These are phyloP conservation scores for Trichoderma asperelloides DNA, from an alignment of 495 filamentous ascomycete genomes.

Conservation along the genomic window DNA sequence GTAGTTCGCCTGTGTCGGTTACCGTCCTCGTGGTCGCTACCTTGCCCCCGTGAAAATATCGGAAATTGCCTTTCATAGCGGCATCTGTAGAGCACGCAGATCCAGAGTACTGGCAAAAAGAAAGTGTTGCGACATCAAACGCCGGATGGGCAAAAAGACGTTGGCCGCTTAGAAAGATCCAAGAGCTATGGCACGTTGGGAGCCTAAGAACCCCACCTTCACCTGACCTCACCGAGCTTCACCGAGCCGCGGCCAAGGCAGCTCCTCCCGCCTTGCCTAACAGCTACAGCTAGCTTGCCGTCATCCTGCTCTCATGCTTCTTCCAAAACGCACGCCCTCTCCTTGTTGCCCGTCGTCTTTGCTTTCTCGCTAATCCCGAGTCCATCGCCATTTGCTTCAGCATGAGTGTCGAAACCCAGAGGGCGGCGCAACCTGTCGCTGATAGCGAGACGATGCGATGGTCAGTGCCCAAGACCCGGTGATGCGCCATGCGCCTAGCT, in stretches of 20 bases:
- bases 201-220: background rate
- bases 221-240: constrained; percentile 4
- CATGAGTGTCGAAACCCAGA: constrained; percentile 9
- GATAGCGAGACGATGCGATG: constrained; percentile 5
- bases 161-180: background rate
- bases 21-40: constrained; percentile 35
- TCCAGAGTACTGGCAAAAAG: background rate
- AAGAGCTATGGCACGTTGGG: background rate
- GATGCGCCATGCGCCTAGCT: background rate
- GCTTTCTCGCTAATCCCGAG: background rate
- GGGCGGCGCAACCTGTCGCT: background rate
- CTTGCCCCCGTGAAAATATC: background rate
- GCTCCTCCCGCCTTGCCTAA: background rate
- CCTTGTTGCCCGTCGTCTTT: background rate
- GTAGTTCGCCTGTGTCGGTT: constrained; percentile 39
- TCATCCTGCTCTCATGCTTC: too few relatives aligned
- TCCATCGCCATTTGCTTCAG: background rate
- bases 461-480: constrained; percentile 6
- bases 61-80: background rate
- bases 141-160: background rate
- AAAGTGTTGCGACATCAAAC: background rate
- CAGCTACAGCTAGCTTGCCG: background rate
- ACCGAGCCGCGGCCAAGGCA: constrained; percentile 4
- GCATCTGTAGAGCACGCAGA: constrained; percentile 14
- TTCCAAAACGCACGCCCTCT: too few relatives aligned